Conservation (phyloP, 2,329 filamentous ascomycete genomes). For the Aspergillus carbonarius region DNA sequence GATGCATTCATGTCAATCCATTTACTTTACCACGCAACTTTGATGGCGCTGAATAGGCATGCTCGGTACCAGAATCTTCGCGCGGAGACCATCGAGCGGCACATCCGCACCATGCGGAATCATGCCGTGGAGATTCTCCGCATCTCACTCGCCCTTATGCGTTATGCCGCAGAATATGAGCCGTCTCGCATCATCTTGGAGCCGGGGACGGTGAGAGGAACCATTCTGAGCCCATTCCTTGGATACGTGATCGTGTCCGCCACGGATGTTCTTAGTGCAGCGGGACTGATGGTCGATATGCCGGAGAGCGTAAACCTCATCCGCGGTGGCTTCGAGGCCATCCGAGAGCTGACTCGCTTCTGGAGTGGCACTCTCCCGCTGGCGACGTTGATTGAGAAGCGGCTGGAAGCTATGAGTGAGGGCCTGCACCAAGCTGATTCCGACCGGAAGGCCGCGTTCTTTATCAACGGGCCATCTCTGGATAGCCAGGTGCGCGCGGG, state of each 20-base stretch:
- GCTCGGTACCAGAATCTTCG: slow-evolving; percentile 47
- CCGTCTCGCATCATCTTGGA: slow-evolving; percentile 22
- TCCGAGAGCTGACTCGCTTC: slow-evolving; percentile 57
- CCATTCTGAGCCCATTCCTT: slow-evolving; percentile 60
- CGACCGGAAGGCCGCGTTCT: slow-evolving; percentile 39
- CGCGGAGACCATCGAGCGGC: slow-evolving; percentile 43
- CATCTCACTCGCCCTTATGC: slow-evolving; percentile 34
- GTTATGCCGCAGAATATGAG: slow-evolving; percentile 24
- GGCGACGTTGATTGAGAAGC: slow-evolving; percentile 49
- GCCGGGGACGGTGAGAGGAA: slow-evolving; percentile 27
- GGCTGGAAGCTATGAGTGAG: slow-evolving; percentile 47
- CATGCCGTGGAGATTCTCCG: slow-evolving; percentile 56
- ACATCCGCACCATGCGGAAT: slow-evolving; percentile 51
- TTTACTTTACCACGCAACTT: slow-evolving; percentile 63
- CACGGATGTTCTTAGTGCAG: slow-evolving; percentile 65
- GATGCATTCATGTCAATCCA: slow-evolving; percentile 65
- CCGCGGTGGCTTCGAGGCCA: slow-evolving; percentile 51
- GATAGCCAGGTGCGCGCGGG: slow-evolving; percentile 39
- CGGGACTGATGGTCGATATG: slow-evolving; percentile 54
- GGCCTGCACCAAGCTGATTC: slow-evolving; percentile 30
- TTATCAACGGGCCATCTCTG: slow-evolving; percentile 37
- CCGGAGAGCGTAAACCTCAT: slow-evolving; percentile 56
- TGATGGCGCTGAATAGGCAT: slow-evolving; percentile 66
- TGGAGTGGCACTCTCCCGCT: slow-evolving; percentile 61
- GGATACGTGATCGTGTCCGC: slow-evolving; percentile 64